Evolutionary conservation across 768 basidiomycete genomes (phyloP).

Genomic region (Kwoniella dendrophila): DNA sequence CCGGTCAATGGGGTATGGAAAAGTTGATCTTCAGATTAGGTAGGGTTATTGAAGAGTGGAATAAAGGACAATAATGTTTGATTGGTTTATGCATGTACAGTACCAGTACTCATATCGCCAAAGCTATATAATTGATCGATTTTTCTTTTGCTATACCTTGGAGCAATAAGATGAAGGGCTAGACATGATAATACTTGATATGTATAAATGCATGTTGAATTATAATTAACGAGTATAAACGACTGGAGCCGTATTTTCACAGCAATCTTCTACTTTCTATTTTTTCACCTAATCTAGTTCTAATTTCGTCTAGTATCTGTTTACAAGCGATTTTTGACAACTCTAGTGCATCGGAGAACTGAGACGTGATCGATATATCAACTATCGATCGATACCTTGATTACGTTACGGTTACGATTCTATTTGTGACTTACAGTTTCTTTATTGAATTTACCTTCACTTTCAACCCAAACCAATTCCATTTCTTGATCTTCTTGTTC

Average conservation of each 20-base stretch:
- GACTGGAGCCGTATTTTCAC: background rate
- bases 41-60: slow-evolving; percentile 30
- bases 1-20: slow-evolving; percentile 79
- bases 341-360: slow-evolving; percentile 35
- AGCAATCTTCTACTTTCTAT: slow-evolving; percentile 15
- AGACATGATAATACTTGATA: too few species aligned
- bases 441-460: slow-evolving; percentile 45
- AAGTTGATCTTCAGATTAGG: slow-evolving; percentile 38
- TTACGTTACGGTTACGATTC: too few species aligned
- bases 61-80: background rate
- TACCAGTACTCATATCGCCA: too few species aligned
- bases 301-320: slow-evolving; percentile 23
- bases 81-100: background rate
- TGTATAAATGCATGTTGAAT: too few species aligned
- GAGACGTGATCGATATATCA: background rate
- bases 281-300: slow-evolving; percentile 23
- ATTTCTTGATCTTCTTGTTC: slow-evolving; percentile 18
- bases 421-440: slow-evolving; percentile 33
- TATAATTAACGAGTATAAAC: background rate
- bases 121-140: too few species aligned
- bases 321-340: slow-evolving; percentile 26
- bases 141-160: too few species aligned
- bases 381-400: background rate
- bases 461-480: slow-evolving; percentile 48
- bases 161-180: too few species aligned